Conservation (phyloP, 495 filamentous ascomycete genomes). For the Xylaria grammica region DNA sequence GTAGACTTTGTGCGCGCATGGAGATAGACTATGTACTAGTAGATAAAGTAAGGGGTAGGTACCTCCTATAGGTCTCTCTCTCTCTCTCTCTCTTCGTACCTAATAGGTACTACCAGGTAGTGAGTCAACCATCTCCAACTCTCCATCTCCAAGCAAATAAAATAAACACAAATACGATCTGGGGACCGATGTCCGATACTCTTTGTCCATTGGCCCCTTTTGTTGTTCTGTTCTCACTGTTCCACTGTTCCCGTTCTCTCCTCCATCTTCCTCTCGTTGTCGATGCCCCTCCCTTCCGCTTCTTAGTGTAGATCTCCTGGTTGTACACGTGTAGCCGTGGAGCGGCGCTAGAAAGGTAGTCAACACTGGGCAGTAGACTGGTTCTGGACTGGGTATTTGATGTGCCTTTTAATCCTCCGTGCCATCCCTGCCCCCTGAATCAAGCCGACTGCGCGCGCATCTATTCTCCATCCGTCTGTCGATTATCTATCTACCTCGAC, state of each 20-base stretch:
- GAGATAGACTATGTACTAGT: neutral
- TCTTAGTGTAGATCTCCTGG: neutral
- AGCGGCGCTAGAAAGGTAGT: too few species aligned
- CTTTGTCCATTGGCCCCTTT: neutral
- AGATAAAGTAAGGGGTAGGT: neutral
- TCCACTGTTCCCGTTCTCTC: neutral
- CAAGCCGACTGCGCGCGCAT: constrained; percentile 2
- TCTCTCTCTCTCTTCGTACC: too few species aligned
- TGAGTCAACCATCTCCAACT: too few species aligned
- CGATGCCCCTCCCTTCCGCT: neutral
- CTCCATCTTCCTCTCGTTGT: neutral
- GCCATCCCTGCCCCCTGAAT: constrained; percentile 1
- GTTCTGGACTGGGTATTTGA: neutral
- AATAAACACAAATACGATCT: too few species aligned
- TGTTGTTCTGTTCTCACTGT: neutral
- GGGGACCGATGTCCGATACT: too few species aligned
- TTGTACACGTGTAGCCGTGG: neutral
- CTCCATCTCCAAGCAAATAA: too few species aligned
- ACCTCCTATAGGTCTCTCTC: too few species aligned
- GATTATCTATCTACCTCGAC: neutral
- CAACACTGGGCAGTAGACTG: too few species aligned
- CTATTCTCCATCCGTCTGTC: neutral
- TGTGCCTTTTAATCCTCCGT: neutral
- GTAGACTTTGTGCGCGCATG: neutral
- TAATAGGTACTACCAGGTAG: neutral